These are phyloP conservation scores for Ceratocystis papillata DNA, from an alignment of 2,329 filamentous ascomycete genomes.

Conservation along the genomic window DNA sequence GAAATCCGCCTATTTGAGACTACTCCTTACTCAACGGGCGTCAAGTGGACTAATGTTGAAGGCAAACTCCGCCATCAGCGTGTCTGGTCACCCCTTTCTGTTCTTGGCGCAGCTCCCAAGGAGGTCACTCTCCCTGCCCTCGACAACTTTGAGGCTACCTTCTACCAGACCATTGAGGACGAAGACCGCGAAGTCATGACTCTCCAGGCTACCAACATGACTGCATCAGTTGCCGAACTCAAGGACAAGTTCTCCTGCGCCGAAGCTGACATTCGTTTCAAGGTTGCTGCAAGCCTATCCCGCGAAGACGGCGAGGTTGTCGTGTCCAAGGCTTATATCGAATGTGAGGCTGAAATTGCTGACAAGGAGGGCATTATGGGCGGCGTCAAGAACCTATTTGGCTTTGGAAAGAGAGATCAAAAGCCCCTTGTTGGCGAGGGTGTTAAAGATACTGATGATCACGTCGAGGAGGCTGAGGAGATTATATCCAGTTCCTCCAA, in stretches of 20 bases:
- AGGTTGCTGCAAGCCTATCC: slow-evolving; percentile 63
- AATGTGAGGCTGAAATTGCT: slow-evolving; percentile 66
- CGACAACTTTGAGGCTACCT: slow-evolving; percentile 67
- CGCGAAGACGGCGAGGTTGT: slow-evolving; percentile 69
- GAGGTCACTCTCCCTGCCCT: slow-evolving; percentile 73
- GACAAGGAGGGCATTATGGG: slow-evolving; percentile 78
- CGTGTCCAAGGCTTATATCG: slow-evolving; percentile 62
- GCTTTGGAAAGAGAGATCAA: slow-evolving; percentile 82
- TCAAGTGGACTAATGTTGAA: slow-evolving; percentile 62
- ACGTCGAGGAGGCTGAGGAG: slow-evolving; percentile 31
- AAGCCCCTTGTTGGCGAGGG: slow-evolving; percentile 59
- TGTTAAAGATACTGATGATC: slow-evolving; percentile 34
- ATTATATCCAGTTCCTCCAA: slow-evolving; percentile 29
- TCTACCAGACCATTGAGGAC: slow-evolving; percentile 60
- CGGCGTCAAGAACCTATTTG: slow-evolving; percentile 91
- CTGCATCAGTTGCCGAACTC: slow-evolving; percentile 65
- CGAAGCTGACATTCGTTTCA: slow-evolving; percentile 66
- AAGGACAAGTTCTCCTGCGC: slow-evolving; percentile 70
- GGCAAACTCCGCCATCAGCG: slow-evolving; percentile 66
- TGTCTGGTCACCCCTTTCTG: slow-evolving; percentile 68
- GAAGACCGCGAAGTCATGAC: slow-evolving; percentile 52
- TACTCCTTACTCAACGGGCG: slow-evolving; percentile 59
- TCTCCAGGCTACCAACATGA: slow-evolving; percentile 74
- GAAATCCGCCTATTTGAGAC: slow-evolving; percentile 80
- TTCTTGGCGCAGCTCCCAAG: slow-evolving; percentile 64